A percentile compares a stretch with the other conserved stretches of the same genome.
Conservation (phyloP, 1,139 yeast genomes). For the Scheffersomyces titani region DNA sequence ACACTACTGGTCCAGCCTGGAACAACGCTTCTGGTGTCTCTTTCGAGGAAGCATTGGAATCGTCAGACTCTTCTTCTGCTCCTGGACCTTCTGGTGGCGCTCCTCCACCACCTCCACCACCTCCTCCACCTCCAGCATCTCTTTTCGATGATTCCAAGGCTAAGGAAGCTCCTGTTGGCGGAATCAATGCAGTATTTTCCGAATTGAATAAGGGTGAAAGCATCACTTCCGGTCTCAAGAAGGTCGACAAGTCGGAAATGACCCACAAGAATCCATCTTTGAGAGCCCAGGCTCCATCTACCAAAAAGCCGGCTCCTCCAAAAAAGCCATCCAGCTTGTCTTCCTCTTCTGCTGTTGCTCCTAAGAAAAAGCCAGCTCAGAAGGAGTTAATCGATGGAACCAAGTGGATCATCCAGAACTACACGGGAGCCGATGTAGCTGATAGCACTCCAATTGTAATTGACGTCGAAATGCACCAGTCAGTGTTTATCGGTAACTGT, state of each 20-base stretch:
- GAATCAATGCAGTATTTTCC: constrained; percentile 88
- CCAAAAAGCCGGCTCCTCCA: constrained; percentile 62
- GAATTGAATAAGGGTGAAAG: constrained; percentile 83
- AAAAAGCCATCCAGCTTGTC: constrained; percentile 72
- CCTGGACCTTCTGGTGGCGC: constrained; percentile 22
- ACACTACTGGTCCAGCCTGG: constrained; percentile 84
- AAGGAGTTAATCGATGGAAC: constrained; percentile 82
- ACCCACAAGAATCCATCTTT: constrained; percentile 90
- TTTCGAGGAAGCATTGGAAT: constrained; percentile 35
- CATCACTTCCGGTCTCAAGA: constrained; percentile 82
- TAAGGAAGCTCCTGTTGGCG: constrained; percentile 40
- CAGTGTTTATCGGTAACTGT: constrained; percentile 86
- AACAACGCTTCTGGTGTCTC: constrained; percentile 51
- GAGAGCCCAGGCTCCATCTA: constrained; percentile 49
- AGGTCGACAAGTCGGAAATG: constrained; percentile 92
- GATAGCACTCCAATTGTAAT: constrained; percentile 57
- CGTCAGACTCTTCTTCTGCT: constrained; percentile 12
- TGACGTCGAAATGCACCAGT: constrained; percentile 83
- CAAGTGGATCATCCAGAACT: constrained; percentile 84
- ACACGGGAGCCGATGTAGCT: constrained; percentile 46
- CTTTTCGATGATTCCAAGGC: constrained; percentile 48
- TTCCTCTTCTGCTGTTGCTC: constrained; percentile 29
- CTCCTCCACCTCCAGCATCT: constrained; percentile 78
- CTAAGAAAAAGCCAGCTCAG: constrained; percentile 65
- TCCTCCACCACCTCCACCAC: constrained; percentile 51